These are phyloP conservation scores for Licmophora abbreviata DNA, from an alignment of 108 stramenopile species.

Conservation along the genomic window DNA sequence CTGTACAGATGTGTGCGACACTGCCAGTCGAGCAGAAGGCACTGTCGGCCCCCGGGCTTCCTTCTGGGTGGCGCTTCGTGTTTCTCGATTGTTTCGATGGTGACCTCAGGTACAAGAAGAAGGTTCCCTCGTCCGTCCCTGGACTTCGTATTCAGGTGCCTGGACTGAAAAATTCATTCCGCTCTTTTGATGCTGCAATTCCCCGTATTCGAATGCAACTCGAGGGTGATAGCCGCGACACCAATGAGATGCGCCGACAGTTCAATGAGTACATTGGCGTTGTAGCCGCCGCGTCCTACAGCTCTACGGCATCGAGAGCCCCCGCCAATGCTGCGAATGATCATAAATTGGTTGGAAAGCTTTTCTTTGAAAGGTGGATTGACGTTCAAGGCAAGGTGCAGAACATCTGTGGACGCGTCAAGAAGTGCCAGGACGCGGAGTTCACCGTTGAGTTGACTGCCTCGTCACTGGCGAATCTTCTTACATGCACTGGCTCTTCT, in stretches of 20 bases:
- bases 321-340: background rate
- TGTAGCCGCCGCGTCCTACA: no score
- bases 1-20: constrained; percentile 1
- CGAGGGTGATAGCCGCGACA: background rate
- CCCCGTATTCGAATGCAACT: background rate
- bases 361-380: constrained; percentile 3
- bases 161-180: no score
- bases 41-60: constrained; percentile 4
- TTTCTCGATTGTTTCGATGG: background rate
- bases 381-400: background rate
- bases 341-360: constrained; percentile 2
- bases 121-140: background rate
- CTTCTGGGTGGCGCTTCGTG: constrained; percentile 6
- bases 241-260: background rate
- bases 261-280: constrained; percentile 1
- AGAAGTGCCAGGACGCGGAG: background rate
- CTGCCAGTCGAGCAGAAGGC: background rate
- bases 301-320: no score
- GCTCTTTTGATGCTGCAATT: constrained; percentile 1
- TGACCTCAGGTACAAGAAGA: background rate
- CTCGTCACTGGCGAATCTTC: background rate
- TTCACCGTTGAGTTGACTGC: background rate
- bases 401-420: background rate
- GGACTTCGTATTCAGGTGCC: no score
- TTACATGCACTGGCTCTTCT: background rate